phyloP scores from a whole-genome alignment of 441 rosid species.

The Biscutella laevigata region DNA sequence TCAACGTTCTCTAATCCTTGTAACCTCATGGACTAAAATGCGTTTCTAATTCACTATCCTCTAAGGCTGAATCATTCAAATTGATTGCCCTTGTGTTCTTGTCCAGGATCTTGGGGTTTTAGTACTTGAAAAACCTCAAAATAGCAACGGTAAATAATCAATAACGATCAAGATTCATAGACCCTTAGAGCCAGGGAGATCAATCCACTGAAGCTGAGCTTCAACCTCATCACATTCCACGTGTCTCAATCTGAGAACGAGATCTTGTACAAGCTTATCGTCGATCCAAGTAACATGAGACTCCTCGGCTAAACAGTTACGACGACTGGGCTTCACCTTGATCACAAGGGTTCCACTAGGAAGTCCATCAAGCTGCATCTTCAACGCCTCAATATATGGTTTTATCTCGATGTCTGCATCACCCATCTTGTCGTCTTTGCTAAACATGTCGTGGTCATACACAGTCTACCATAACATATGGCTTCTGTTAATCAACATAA shows the following conservation, averaged over 20 bases:
- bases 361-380: conserved; percentile 34
- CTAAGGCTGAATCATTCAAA: neutral
- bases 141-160: neutral
- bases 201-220: conserved; percentile 72
- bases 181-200: conserved; percentile 67
- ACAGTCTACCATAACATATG: conserved; percentile 34
- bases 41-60: conserved; percentile 7
- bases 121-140: neutral
- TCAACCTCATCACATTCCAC: conserved; percentile 72
- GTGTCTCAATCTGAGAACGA: conserved; percentile 49
- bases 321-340: conserved; percentile 36
- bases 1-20: conserved; percentile 7
- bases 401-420: conserved; percentile 71
- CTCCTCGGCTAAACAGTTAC: conserved; percentile 61
- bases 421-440: conserved; percentile 90
- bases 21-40: neutral
- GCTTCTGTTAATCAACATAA: neutral
- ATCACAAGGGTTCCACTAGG: conserved; percentile 52
- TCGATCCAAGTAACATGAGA: conserved; percentile 36
- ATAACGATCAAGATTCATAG: conserved; percentile 24
- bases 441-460: conserved; percentile 69
- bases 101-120: neutral
- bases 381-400: conserved; percentile 49
- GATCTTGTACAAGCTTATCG: conserved; percentile 47
- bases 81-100: neutral